Percentiles rank a stretch among this genome's conserved stretches.
phyloP scores from a whole-genome alignment of 129 eudicot genomes.

The Heracleum sosnowskyi region DNA sequence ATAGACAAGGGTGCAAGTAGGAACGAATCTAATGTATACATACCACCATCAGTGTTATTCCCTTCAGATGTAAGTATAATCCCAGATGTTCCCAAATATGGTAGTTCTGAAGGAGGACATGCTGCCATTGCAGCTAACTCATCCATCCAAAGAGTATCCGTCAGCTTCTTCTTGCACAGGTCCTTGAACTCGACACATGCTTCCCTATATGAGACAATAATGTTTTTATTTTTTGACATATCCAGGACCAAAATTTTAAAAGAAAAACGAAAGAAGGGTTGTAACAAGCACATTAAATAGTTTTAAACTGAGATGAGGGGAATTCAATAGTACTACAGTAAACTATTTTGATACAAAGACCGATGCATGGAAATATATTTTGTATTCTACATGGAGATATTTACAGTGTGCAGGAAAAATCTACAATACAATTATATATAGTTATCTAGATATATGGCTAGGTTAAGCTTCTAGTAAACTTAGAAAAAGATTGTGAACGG shows the following conservation, averaged over 20 bases:
- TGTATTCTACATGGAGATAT: neutral
- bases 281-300: neutral
- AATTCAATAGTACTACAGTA: neutral
- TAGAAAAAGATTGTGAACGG: too few species aligned
- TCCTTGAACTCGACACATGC: slow-evolving; percentile 82
- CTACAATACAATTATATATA: neutral
- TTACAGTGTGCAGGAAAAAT: neutral
- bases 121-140: slow-evolving; percentile 94
- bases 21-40: neutral
- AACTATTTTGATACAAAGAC: neutral
- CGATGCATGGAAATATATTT: neutral
- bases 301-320: too few species aligned
- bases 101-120: slow-evolving; percentile 45
- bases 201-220: slow-evolving; percentile 35
- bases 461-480: neutral
- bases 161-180: slow-evolving; percentile 70
- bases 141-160: slow-evolving; percentile 87
- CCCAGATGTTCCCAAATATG: slow-evolving; percentile 69
- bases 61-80: slow-evolving; percentile 59
- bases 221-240: neutral
- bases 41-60: slow-evolving; percentile 29
- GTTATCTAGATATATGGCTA: neutral
- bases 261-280: neutral
- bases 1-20: neutral
- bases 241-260: neutral